Evolutionary conservation across 192 early-diverging fungal species (phyloP).

Genomic region (Coemansia sp.): DNA sequence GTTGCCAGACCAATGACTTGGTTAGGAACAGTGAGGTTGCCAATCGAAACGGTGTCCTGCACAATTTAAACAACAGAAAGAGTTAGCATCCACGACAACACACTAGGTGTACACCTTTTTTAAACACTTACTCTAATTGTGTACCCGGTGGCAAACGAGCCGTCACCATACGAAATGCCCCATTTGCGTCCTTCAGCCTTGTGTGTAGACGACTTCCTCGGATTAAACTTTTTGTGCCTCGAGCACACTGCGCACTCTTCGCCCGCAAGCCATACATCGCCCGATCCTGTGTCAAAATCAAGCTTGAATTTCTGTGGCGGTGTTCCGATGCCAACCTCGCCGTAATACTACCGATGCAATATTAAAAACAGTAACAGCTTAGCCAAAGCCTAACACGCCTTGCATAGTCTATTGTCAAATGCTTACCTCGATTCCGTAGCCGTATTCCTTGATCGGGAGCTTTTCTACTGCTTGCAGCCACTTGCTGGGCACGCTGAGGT

Average conservation of each 20-base stretch:
- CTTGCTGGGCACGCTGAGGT: conserved; percentile 46
- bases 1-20: conserved; percentile 64
- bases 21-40: conserved; percentile 56
- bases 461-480: conserved; percentile 44
- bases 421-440: conserved; percentile 52
- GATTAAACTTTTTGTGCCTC: conserved; percentile 53
- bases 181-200: conserved; percentile 59
- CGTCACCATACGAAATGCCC: conserved; percentile 65
- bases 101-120: background rate
- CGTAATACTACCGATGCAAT: conserved; percentile 59
- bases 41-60: conserved; percentile 60
- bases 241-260: conserved; percentile 50
- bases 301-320: conserved; percentile 68
- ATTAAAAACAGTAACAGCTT: background rate
- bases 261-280: conserved; percentile 67
- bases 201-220: conserved; percentile 57
- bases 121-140: conserved; percentile 31
- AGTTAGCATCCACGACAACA: background rate
- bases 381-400: background rate
- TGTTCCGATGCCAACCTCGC: conserved; percentile 62
- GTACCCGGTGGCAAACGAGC: conserved; percentile 55
- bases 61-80: background rate
- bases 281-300: conserved; percentile 72
- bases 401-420: background rate
- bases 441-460: conserved; percentile 50